These are phyloP conservation scores for Exophiala oligosperma DNA, from an alignment of 2,329 filamentous ascomycete species.

Conservation along the genomic window DNA sequence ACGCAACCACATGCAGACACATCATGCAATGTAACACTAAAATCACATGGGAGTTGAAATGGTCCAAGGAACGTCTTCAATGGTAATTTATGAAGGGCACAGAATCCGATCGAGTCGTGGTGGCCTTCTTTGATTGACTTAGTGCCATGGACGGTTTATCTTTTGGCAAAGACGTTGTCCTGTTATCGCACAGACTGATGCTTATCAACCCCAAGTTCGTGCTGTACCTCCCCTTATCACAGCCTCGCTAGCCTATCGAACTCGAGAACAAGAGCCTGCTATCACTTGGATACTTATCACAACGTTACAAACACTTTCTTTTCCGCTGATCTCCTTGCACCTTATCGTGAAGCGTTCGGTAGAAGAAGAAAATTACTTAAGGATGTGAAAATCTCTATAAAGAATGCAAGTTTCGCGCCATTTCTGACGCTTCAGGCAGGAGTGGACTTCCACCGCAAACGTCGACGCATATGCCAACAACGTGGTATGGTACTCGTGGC, in stretches of 20 bases:
- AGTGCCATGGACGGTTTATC: slow-evolving; percentile 23
- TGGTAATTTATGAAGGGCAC: too few relatives aligned
- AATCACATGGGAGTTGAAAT: too few relatives aligned
- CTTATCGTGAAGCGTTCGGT: slow-evolving; percentile 11
- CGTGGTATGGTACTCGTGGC: too few relatives aligned
- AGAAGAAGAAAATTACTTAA: slow-evolving; percentile 4
- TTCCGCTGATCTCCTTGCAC: slow-evolving; percentile 16
- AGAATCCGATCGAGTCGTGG: too few relatives aligned
- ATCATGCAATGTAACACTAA: too few relatives aligned
- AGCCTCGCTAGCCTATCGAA: slow-evolving; percentile 5
- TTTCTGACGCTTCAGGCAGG: too few relatives aligned
- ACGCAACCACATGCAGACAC: too few relatives aligned
- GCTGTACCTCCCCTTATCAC: not conserved
- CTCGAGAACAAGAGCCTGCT: not conserved
- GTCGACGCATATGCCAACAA: too few relatives aligned
- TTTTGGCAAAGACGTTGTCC: slow-evolving; percentile 2
- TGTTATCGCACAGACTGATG: slow-evolving; percentile 21
- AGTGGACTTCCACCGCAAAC: too few relatives aligned
- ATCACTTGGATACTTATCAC: not conserved
- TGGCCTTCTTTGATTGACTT: not conserved
- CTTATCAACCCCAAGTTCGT: slow-evolving; percentile 15
- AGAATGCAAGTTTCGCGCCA: not conserved
- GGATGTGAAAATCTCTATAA: not conserved
- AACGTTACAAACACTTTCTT: not conserved
- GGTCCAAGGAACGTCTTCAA: too few relatives aligned